Percentiles rank a stretch among this genome's conserved stretches.
phyloP scores from a whole-genome alignment of 2,329 filamentous ascomycete species.

The Didymella exigua region DNA sequence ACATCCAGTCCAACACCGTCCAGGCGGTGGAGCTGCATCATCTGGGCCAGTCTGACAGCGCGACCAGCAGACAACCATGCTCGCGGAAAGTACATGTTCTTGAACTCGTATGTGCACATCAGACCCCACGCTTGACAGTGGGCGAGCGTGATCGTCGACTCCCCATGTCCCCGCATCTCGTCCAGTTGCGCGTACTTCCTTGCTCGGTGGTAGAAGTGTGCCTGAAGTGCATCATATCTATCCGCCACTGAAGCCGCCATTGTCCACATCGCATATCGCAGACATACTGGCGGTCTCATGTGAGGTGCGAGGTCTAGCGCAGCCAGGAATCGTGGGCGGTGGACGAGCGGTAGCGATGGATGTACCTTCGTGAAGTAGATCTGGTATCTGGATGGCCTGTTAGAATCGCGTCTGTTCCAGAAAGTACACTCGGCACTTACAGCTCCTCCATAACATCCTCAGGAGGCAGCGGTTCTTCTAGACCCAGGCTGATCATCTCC shows the following conservation, averaged over 20 bases:
- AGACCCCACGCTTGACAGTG: constrained; percentile 86
- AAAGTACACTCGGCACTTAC: constrained; percentile 53
- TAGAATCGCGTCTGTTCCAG: neutral
- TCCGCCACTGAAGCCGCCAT: constrained; percentile 84
- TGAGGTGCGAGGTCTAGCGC: constrained; percentile 88
- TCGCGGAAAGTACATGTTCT: constrained; percentile 94
- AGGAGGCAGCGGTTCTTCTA: constrained; percentile 80
- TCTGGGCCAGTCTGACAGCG: constrained; percentile 79
- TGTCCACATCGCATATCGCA: constrained; percentile 97
- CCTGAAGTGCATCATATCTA: constrained; percentile 78
- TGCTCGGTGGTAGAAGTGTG: constrained; percentile 86
- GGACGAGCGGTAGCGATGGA: constrained; percentile 83
- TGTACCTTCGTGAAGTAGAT: constrained; percentile 93
- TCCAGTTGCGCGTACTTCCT: constrained; percentile 90
- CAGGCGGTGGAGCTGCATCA: constrained; percentile 89
- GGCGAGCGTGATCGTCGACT: constrained; percentile 82
- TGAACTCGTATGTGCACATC: constrained; percentile 87
- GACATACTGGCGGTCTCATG: constrained; percentile 81
- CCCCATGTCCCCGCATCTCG: constrained; percentile 90
- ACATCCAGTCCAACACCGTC: constrained; percentile 85
- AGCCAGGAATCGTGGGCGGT: constrained; percentile 83
- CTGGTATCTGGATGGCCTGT: constrained; percentile 63
- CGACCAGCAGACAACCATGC: constrained; percentile 93
- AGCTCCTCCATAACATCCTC: constrained; percentile 85
- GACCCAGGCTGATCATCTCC: constrained; percentile 82